These are phyloP conservation scores for Phytophthora macrochlamydospora DNA, from an alignment of 352 stramenopile genomes.

Conservation along the genomic window DNA sequence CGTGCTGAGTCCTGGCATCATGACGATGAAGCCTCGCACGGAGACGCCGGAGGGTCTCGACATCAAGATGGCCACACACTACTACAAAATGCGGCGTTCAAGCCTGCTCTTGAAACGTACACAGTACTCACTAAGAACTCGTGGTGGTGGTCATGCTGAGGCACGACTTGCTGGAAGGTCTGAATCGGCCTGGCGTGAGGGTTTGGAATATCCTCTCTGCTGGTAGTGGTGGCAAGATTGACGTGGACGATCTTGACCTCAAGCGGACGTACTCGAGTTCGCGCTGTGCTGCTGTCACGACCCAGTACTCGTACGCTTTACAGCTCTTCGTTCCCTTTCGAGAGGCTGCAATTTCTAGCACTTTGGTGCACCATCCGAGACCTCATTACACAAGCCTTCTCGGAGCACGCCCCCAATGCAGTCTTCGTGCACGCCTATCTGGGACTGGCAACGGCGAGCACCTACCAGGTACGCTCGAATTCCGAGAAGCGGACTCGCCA, in stretches of 20 bases:
- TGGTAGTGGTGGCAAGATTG: constrained; percentile 13
- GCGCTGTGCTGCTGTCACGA: constrained; percentile 23
- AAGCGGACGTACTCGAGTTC: constrained; percentile 21
- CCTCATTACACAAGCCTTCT: constrained; percentile 29
- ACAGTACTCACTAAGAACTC: not conserved
- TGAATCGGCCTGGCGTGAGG: constrained; percentile 25
- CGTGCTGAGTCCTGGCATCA: constrained; percentile 14
- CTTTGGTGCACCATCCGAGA: constrained; percentile 9
- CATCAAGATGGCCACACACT: constrained; percentile 29
- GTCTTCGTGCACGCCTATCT: constrained; percentile 27
- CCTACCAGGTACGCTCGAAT: constrained; percentile 15
- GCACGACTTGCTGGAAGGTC: constrained; percentile 18
- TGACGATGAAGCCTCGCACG: constrained; percentile 16
- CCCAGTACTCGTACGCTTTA: constrained; percentile 31
- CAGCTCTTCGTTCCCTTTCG: not conserved
- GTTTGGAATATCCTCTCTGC: constrained; percentile 23
- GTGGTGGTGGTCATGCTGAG: constrained; percentile 19
- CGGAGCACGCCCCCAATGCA: constrained; percentile 18
- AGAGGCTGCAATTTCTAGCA: not conserved
- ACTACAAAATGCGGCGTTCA: constrained; percentile 15
- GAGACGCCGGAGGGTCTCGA: constrained; percentile 20
- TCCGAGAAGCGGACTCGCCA: constrained; percentile 5
- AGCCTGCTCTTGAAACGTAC: not conserved
- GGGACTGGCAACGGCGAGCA: constrained; percentile 17
- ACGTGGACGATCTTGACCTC: constrained; percentile 30